phyloP scores from a whole-genome alignment of 768 basidiomycete species.

The Panaeolus papilionaceus region DNA sequence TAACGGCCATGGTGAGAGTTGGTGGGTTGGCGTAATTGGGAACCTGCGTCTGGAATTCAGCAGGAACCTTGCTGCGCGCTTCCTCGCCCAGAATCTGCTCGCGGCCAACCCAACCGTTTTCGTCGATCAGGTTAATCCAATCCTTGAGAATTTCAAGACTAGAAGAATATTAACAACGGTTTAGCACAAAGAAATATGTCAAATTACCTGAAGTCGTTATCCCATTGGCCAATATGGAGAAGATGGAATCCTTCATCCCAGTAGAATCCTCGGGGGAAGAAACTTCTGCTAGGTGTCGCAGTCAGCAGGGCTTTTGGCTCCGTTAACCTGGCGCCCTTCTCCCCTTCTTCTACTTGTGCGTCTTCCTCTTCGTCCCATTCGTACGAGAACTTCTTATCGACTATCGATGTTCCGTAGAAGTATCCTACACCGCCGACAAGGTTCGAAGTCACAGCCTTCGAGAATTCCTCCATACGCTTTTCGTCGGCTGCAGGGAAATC shows the following conservation, averaged over 20 bases:
- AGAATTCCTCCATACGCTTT: slow-evolving; percentile 69
- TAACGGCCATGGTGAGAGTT: slow-evolving; percentile 92
- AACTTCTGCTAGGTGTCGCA: slow-evolving; percentile 94
- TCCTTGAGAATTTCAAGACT: slow-evolving; percentile 89
- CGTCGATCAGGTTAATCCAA: slow-evolving; percentile 92
- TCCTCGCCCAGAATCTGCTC: slow-evolving; percentile 98
- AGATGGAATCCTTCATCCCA: slow-evolving; percentile 99
- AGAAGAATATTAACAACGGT: slow-evolving; percentile 6
- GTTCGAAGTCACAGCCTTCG: slow-evolving; percentile 89
- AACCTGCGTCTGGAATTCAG: slow-evolving; percentile 91
- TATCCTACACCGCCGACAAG: slow-evolving; percentile 94
- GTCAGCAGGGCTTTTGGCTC: slow-evolving; percentile 82
- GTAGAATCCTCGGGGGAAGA: slow-evolving; percentile 98
- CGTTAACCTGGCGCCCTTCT: slow-evolving; percentile 68
- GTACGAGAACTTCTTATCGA: slow-evolving; percentile 84
- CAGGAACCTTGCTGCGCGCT: slow-evolving; percentile 93
- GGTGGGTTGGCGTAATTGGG: slow-evolving; percentile 96
- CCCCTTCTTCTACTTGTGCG: slow-evolving; percentile 40
- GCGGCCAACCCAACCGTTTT: slow-evolving; percentile 94
- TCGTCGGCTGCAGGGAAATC: slow-evolving; percentile 56
- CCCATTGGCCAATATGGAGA: slow-evolving; percentile 90
- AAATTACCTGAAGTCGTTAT: slow-evolving; percentile 72
- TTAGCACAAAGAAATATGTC: background rate
- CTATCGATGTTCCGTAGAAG: slow-evolving; percentile 90
- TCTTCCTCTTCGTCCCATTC: slow-evolving; percentile 86